These are phyloP conservation scores for Dactylella cylindrospora DNA, from an alignment of 2,329 filamentous ascomycete species.

Conservation along the genomic window DNA sequence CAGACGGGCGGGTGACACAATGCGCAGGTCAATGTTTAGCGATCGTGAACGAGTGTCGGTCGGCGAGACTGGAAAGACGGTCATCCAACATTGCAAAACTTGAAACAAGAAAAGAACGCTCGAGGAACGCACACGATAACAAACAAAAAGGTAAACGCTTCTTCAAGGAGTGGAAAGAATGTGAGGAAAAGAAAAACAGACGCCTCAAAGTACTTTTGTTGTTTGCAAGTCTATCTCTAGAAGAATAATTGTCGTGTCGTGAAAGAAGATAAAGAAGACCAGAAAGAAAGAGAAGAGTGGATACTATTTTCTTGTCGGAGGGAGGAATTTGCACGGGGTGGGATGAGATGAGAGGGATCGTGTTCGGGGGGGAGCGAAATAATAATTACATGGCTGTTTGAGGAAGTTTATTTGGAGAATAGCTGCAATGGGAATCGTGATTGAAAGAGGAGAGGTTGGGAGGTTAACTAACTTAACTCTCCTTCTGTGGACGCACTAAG, in stretches of 20 bases:
- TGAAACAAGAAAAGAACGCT: conserved; percentile 33
- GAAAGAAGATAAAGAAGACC: neutral
- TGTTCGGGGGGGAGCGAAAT: neutral
- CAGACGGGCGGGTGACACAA: no score
- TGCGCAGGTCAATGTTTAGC: no score
- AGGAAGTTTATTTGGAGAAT: conserved; percentile 44
- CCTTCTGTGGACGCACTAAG: neutral
- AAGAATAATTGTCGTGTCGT: neutral
- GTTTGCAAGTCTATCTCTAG: neutral
- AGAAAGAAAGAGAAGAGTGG: neutral
- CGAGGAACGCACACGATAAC: conserved; percentile 3
- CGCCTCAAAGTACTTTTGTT: neutral
- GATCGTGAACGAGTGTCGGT: conserved; percentile 10
- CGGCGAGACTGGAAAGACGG: conserved; percentile 10
- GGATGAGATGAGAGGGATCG: neutral
- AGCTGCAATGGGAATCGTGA: conserved; percentile 38
- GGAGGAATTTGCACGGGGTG: neutral
- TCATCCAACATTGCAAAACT: conserved; percentile 9
- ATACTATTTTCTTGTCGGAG: neutral
- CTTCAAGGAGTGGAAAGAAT: conserved; percentile 36
- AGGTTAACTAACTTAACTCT: no score
- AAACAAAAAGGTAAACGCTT: neutral
- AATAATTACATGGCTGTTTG: conserved; percentile 44
- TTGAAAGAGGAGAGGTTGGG: conserved; percentile 43
- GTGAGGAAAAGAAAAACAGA: conserved; percentile 6